phyloP scores from a whole-genome alignment of 768 basidiomycete genomes.

The Postia placenta region DNA sequence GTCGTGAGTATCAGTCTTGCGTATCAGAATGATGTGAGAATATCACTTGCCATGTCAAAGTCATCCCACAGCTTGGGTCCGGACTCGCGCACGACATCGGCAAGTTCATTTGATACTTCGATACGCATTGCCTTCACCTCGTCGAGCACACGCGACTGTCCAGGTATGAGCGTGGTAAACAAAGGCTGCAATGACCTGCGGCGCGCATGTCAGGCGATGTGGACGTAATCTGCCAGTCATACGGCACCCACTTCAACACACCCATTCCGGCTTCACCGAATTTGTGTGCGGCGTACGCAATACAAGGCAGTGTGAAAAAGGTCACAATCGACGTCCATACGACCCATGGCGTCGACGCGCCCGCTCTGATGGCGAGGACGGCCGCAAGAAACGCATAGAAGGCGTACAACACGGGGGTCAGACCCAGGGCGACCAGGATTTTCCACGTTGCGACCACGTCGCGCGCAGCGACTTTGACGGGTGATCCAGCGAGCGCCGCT shows the following conservation, averaged over 20 bases:
- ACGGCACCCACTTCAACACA: conserved; percentile 75
- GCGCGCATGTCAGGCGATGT: neutral
- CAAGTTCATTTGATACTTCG: conserved; percentile 77
- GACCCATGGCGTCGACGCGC: conserved; percentile 54
- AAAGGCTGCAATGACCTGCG: conserved; percentile 83
- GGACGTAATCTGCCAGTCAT: neutral
- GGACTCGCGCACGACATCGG: conserved; percentile 78
- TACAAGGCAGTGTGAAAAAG: conserved; percentile 68
- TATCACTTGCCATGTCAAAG: conserved; percentile 72
- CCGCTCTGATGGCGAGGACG: conserved; percentile 62
- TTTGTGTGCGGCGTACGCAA: conserved; percentile 90
- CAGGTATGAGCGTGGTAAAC: conserved; percentile 80
- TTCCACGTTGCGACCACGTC: conserved; percentile 99
- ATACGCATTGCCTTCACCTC: conserved; percentile 69
- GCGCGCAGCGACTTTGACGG: conserved; percentile 90
- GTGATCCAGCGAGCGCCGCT: conserved; percentile 93
- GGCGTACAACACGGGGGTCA: conserved; percentile 80
- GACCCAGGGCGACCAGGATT: conserved; percentile 86
- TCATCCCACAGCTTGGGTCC: conserved; percentile 85
- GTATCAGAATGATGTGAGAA: no score
- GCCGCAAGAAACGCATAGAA: conserved; percentile 80
- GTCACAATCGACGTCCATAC: conserved; percentile 76
- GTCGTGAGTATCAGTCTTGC: no score
- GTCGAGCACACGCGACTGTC: conserved; percentile 77
- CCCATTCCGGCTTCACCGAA: conserved; percentile 98